Conservation (phyloP, 2,329 filamentous ascomycete species). For the Pyricularia grisea region DNA sequence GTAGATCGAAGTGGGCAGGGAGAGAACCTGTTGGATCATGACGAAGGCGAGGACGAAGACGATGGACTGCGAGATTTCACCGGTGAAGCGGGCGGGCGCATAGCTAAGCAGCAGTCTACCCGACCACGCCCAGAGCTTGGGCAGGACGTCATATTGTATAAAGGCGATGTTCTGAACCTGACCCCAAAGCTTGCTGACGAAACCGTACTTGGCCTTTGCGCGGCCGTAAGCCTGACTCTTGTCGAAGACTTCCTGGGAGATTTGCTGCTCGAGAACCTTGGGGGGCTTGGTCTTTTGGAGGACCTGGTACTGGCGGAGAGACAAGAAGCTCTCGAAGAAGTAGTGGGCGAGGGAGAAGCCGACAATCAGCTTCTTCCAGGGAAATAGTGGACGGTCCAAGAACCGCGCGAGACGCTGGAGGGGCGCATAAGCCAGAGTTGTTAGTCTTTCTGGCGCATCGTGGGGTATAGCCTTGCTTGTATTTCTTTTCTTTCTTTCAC, state of each 20-base stretch:
- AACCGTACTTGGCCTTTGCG: slow-evolving; percentile 85
- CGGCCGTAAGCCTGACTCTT: slow-evolving; percentile 95
- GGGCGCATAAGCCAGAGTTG: not conserved
- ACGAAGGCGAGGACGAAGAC: slow-evolving; percentile 86
- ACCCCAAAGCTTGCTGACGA: slow-evolving; percentile 71
- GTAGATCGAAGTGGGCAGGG: slow-evolving; percentile 78
- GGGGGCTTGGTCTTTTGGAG: slow-evolving; percentile 73
- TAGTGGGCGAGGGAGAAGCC: slow-evolving; percentile 92
- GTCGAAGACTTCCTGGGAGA: slow-evolving; percentile 84
- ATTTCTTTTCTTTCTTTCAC: not conserved
- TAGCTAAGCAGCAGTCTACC: slow-evolving; percentile 66
- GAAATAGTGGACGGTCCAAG: slow-evolving; percentile 86
- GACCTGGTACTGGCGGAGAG: slow-evolving; percentile 80
- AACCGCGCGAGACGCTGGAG: slow-evolving; percentile 65
- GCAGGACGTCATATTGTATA: slow-evolving; percentile 84
- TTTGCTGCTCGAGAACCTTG: slow-evolving; percentile 78
- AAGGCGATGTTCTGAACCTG: slow-evolving; percentile 84
- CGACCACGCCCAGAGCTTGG: slow-evolving; percentile 79
- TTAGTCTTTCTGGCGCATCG: not conserved
- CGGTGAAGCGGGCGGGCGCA: slow-evolving; percentile 69
- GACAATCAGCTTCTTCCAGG: slow-evolving; percentile 94
- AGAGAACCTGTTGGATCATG: slow-evolving; percentile 68
- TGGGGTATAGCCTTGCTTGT: not conserved
- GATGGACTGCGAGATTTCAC: slow-evolving; percentile 90
- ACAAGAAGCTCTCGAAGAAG: slow-evolving; percentile 81